Base-by-base conservation (phyloP, 495 filamentous ascomycete species). In the Mytilinidion resinicola region DNA sequence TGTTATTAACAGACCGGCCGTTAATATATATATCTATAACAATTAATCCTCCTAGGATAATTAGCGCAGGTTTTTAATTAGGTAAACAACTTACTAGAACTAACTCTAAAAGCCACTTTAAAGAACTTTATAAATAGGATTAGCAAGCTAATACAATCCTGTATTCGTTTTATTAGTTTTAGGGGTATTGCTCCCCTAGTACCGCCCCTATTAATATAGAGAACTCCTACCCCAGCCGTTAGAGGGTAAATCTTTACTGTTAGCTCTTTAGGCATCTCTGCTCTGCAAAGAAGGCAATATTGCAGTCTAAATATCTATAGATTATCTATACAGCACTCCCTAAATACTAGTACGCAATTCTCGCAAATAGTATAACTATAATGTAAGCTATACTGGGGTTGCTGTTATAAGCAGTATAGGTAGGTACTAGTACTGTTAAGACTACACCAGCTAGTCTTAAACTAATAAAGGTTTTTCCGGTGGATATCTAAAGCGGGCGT, bases 1-100 rank as follows among this genome's bases (percentile, higher is more conserved):
- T 14, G 33, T 55, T 9, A 19, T 38, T 35, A 21, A 55, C 30
- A 5, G 34, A 20, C 51, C 51, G 20, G 9, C 51, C 51, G 8
- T 55, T 55, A 36, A 49, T 9, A 21, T 47, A 55, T 15, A 55
- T 38, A 48, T 10, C 51, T 21, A 55, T n/a, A 9, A 55, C 51
- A 19, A 55, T 55, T 15, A 55, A 21, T 11, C 51, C 51, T 44
- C 51, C 51, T 55, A 8, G 14, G 5, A 15, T 30, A 9, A 21
- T 51, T 33, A 51, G 48, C 33, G 8, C 33, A 35, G 35, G 25
- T 55, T 35, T 20, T 9, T 43, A 11, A 44, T 9, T 8, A 21
- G 35, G 6, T n/a, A n/a, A 21, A 21, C 5, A 51, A 44, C 51
- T 7, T 11, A 55, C 51, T 35, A 47, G 51, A 38, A 55, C 51